Base-by-base conservation (phyloP, 108 stramenopile species). In the Pelagomonas calceolata region DNA sequence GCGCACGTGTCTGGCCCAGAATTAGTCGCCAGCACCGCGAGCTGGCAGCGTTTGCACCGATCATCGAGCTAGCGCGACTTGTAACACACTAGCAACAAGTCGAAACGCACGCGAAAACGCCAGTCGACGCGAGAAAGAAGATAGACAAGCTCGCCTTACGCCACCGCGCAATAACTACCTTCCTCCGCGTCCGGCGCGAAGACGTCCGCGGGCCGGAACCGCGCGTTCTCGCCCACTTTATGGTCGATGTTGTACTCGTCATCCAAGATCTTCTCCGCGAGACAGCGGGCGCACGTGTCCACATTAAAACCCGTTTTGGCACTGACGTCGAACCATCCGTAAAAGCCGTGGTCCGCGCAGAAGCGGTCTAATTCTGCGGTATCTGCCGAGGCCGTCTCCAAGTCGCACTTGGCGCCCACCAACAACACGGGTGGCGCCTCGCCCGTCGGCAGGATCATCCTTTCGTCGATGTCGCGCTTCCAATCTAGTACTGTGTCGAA, bases 381-480 rank as follows among this genome's bases (percentile, higher is more conserved):
- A 31, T 69, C 69, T 15, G 39, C 39, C 32, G 51, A 4, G 16
- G 69, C 32, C 51, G 35, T 39, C 33, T 69, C 69, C 4, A 69
- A 15, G 51, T 69, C 69, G 39, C 36, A 69, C 69, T 69, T 69
- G 51, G 39, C 45, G 15, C 46, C 69, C 30, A 69, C 31, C 16
- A 69, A 31, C 30, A 69, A 10, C 15, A 69, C 69, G 39, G 69
- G 69, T 0, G 45, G 4, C 7, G 69, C 31, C 69, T 69, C 39
- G 35, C 34, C 69, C 21, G 39, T 69, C 10, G 43, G 4, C 32
- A 69, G 51, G 31, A 16, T 5, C 17, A 69, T 39, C 51, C 45
- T 69, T 14, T 30, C 36, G 51, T 69, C 69, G 44, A 69, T 69
- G 21, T 69, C 69, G 4, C 17, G n/a, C 51, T 69, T 69, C 69